These are phyloP conservation scores for Exophiala dermatitidis DNA, from an alignment of 2,329 filamentous ascomycete genomes.

Conservation along the genomic window DNA sequence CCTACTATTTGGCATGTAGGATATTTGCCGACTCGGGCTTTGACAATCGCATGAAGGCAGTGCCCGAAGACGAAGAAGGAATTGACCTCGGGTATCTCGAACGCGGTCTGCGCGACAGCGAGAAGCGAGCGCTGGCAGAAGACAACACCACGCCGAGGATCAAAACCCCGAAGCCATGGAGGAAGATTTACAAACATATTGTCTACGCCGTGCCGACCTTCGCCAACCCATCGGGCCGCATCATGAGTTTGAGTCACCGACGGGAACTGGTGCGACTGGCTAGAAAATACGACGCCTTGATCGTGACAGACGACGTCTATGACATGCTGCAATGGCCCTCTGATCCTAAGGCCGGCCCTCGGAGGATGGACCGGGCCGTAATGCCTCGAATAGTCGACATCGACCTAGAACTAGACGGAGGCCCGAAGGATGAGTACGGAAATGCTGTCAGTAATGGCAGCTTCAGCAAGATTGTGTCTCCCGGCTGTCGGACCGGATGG, in stretches of 20 bases:
- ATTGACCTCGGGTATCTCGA: conserved; percentile 60
- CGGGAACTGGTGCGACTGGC: conserved; percentile 67
- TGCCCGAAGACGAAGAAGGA: conserved; percentile 72
- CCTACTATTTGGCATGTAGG: conserved; percentile 76
- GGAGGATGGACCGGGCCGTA: conserved; percentile 36
- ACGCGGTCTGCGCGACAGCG: conserved; percentile 44
- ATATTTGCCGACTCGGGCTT: conserved; percentile 81
- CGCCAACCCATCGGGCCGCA: conserved; percentile 78
- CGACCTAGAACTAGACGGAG: conserved; percentile 60
- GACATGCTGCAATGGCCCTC: conserved; percentile 78
- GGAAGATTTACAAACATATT: conserved; percentile 77
- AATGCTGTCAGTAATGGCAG: conserved; percentile 79
- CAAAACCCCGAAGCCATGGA: conserved; percentile 53
- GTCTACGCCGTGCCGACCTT: conserved; percentile 87
- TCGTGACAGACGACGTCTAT: conserved; percentile 88
- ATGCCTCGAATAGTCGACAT: conserved; percentile 72
- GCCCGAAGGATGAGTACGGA: conserved; percentile 60
- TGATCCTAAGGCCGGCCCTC: conserved; percentile 11
- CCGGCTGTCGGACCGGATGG: conserved; percentile 84
- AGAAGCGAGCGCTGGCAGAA: conserved; percentile 37
- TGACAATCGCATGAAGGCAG: conserved; percentile 55
- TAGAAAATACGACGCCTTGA: conserved; percentile 68
- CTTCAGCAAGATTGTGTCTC: conserved; percentile 80
- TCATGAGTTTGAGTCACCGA: conserved; percentile 65
- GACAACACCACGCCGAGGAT: conserved; percentile 42